A percentile compares a stretch with the other conserved stretches of the same genome.
phyloP scores from a whole-genome alignment of 495 filamentous ascomycete genomes.

The Podospora pseudoanserina region DNA sequence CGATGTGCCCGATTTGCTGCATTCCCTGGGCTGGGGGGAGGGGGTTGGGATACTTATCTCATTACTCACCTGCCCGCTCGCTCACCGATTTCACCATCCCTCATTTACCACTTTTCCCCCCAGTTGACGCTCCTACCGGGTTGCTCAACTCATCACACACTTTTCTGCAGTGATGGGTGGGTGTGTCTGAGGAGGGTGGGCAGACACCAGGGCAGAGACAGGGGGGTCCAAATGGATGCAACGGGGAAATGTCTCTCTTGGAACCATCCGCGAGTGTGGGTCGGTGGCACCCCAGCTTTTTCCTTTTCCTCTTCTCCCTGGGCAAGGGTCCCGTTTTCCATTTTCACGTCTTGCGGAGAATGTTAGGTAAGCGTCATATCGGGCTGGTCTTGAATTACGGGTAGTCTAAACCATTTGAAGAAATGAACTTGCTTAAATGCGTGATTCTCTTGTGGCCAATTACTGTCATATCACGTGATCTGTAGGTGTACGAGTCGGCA shows the following conservation, averaged over 20 bases:
- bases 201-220: background rate
- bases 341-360: background rate
- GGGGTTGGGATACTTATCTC: background rate
- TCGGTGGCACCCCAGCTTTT: constrained; percentile 1
- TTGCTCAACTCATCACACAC: background rate
- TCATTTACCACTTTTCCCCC: too few relatives aligned
- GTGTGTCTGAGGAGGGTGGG: background rate
- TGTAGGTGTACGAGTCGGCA: background rate
- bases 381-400: background rate
- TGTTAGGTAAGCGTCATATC: constrained; percentile 1
- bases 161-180: background rate
- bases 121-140: too few relatives aligned
- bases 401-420: background rate
- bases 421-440: background rate
- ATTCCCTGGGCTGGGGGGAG: too few relatives aligned
- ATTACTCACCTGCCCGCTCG: background rate
- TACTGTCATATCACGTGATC: background rate
- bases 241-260: constrained; percentile 6
- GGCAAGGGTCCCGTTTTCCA: background rate
- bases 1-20: background rate
- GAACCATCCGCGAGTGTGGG: constrained; percentile 2
- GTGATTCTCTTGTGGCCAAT: background rate
- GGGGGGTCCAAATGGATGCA: background rate
- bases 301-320: background rate
- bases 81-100: background rate